Conservation (phyloP, 208 protist species). For the Naegleria gruberi region DNA sequence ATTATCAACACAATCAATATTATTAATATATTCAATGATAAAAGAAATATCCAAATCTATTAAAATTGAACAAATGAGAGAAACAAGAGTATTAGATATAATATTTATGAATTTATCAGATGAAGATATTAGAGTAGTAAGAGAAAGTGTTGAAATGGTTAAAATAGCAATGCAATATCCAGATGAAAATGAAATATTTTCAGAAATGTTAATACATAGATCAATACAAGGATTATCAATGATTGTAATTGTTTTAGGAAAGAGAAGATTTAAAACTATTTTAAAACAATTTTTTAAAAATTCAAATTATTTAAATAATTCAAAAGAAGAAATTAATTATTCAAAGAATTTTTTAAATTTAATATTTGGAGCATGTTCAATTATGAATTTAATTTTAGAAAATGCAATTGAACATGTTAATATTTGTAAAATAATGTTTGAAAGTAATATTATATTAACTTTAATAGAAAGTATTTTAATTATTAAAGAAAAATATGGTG, state of each 20-base stretch:
- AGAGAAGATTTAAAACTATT: neutral
- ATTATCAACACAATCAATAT: neutral
- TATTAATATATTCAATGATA: neutral
- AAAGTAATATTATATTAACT: neutral
- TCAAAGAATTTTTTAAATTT: neutral
- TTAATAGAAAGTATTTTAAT: neutral
- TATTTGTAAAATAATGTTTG: neutral
- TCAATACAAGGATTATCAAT: neutral
- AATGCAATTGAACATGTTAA: neutral
- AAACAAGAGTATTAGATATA: neutral
- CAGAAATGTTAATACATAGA: neutral
- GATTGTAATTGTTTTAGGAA: neutral
- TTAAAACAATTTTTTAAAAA: neutral
- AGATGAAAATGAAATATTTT: neutral
- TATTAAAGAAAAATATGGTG: neutral
- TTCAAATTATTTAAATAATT: too few species aligned
- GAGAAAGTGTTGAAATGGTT: neutral
- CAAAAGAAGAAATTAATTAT: neutral
- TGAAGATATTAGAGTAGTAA: neutral
- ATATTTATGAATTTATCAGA: neutral
- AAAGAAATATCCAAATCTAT: neutral
- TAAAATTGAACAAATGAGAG: neutral
- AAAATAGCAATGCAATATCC: neutral
- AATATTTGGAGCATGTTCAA: neutral
- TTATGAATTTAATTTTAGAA: neutral